Evolutionary conservation across 306 rosid species (phyloP), one percentile per base, ranked within the genome.

Genomic region (Dryas octopetala): DNA sequence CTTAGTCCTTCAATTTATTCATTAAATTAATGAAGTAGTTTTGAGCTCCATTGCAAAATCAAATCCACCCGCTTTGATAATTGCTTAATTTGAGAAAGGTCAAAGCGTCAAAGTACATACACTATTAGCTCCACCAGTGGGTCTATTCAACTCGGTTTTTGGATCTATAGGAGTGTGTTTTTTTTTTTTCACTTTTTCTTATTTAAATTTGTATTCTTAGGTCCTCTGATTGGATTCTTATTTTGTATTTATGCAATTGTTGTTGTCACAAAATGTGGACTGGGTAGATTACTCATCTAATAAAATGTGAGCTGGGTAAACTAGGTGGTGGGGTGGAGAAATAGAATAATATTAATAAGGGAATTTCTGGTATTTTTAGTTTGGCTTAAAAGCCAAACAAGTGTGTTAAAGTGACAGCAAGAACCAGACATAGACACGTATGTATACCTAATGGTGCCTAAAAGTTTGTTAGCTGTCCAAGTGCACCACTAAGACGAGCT

Each of bases 371-470:
- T 2, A 7, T 32, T 14, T 12, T 41, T 13, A 23, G 3, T 53
- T 28, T 53, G 5, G 28, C 26, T 4, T 14, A 12, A 3, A 23
- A 28, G 28, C 45, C 66, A 45, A 57, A 44, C 8, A 60, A 19
- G 55, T 11, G 49, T 9, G 66, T 58, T 71, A 57, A 14, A 55
- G 55, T 44, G 57, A 45, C 57, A 71, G 76, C 55, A 9, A 13
- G 28, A 49, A 19, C 68, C 7, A 26, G 4, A n/a, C 48, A 1
- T 8, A 5, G 11, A 3, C 55, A 49, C 28, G 23, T 19, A 17
- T 19, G 7, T 4, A 4, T 2, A 7, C 55, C 53, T 0, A 57
- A 57, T 71, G n/a, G 41, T 55, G 16, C 55, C 28, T 12, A 7
- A 44, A 43, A 58, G 53, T 71, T 13, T 7, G 54, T 47, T 28